Percentiles rank a stretch among this genome's conserved stretches.
Conservation (phyloP, 148 eudicot species). For the Suaeda aralocaspica region DNA sequence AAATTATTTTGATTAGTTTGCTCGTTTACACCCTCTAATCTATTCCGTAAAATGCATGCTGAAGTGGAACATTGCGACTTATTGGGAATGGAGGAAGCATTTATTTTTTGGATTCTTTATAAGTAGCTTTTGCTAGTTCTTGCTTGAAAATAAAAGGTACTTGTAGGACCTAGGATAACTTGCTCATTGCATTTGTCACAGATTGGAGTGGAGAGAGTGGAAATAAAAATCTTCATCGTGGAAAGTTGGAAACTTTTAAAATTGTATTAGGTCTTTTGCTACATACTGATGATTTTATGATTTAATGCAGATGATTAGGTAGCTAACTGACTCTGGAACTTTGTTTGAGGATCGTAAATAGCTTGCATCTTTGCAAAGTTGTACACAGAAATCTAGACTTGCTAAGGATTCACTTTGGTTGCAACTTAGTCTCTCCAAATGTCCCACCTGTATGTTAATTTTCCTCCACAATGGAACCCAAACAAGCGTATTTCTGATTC, state of each 20-base stretch:
- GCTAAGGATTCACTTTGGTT: conserved; percentile 19
- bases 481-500: conserved; percentile 35
- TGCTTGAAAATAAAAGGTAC: too few relatives aligned
- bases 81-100: too few relatives aligned
- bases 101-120: too few relatives aligned
- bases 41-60: too few relatives aligned
- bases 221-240: too few relatives aligned
- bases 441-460: conserved; percentile 36
- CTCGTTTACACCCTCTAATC: too few relatives aligned
- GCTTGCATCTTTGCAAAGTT: conserved; percentile 1
- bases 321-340: neutral
- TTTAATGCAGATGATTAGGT: conserved; percentile 5
- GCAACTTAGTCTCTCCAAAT: conserved; percentile 25
- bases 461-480: conserved; percentile 40
- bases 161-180: neutral
- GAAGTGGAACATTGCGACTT: too few relatives aligned
- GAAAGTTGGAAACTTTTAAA: neutral
- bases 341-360: conserved; percentile 9
- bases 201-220: neutral
- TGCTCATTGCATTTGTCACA: neutral
- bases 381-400: conserved; percentile 9
- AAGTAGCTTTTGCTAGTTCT: too few relatives aligned
- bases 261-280: neutral
- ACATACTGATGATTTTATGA: neutral
- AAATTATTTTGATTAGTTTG: too few relatives aligned